Base-by-base conservation (phyloP, 495 filamentous ascomycete species). In the Astrothelium subdiscretum region DNA sequence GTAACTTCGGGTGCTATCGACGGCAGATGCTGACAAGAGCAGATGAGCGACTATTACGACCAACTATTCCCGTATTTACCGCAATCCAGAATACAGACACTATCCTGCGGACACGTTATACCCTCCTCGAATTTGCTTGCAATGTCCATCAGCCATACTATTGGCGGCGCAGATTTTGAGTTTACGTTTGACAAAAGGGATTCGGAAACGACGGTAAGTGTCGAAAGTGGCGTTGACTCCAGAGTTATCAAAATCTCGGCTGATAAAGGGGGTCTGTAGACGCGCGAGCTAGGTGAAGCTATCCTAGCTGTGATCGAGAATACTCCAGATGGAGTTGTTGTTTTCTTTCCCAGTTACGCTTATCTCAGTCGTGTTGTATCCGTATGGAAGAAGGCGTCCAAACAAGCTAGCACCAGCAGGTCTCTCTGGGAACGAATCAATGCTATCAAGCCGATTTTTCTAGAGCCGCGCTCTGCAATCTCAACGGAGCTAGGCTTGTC, bases 71-170 rank as follows among this genome's bases (percentile, higher is more conserved):
- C 91, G 0, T 87, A 89, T 62, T 70, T 95, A 0, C 74, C 83
- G 0, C 68, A 77, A 3, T 75, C 77, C 8, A 83, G 84, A 43
- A 80, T 97, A 31, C 83, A 78, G 3, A 95, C 90, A 1, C 83
- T 96, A 22, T 96, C 89, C 59, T 97, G 91, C 72, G 94, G 91
- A 3, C 94, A 98, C 74, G 92, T 98, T 26, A 95, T 97, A 60
- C 91, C 94, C 2, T 66, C 80, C 1, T 82, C 85, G 20, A 96
- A 94, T 62, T 80, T 98, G 11, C 79, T 88, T 32, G 91, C 87
- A 26, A 86, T 87, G 68, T 82, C 86, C 0, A 69, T 91, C 0
- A 73, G 68, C 1, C 79, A 70, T 38, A 83, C 83, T 0, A 73
- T 78, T 8, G 77, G 73, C 59, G 80, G 84, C 3, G 75, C 79